Conservation (phyloP, 2,329 filamentous ascomycete species). For the Aspergillus latus region DNA sequence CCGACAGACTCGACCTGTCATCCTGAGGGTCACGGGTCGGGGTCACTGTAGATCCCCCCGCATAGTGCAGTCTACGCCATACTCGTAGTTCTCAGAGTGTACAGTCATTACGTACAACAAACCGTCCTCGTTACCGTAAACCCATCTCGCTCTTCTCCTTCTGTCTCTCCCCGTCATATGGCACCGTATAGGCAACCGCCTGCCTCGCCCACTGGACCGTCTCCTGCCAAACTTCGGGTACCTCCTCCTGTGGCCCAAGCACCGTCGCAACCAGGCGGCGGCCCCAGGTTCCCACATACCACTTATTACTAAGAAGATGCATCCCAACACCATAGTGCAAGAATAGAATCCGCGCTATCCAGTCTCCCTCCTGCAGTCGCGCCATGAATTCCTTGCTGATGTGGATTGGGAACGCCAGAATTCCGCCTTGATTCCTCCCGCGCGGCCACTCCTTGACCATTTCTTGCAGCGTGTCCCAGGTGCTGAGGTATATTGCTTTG, state of each 20-base stretch:
- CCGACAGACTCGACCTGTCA: not conserved
- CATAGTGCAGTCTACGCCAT: no score
- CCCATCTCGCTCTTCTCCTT: slow-evolving; percentile 1
- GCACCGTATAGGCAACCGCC: slow-evolving; percentile 22
- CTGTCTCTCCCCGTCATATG: not conserved
- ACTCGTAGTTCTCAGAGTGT: no score
- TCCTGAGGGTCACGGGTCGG: not conserved
- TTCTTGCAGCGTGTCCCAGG: slow-evolving; percentile 29
- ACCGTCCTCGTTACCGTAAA: not conserved
- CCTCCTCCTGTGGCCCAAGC: slow-evolving; percentile 27
- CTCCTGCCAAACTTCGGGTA: slow-evolving; percentile 28
- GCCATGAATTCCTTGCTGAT: slow-evolving; percentile 28
- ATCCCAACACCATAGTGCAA: slow-evolving; percentile 33
- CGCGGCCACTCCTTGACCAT: slow-evolving; percentile 32
- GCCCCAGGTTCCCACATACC: slow-evolving; percentile 36
- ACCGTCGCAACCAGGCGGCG: slow-evolving; percentile 31
- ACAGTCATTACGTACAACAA: not conserved
- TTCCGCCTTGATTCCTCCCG: slow-evolving; percentile 28
- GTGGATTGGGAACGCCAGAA: slow-evolving; percentile 33
- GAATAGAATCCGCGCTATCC: slow-evolving; percentile 33
- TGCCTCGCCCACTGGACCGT: slow-evolving; percentile 30
- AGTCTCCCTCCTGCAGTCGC: slow-evolving; percentile 30
- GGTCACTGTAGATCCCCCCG: not conserved
- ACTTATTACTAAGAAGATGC: slow-evolving; percentile 34
- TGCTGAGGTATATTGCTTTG: slow-evolving; percentile 22